Conservation (phyloP, 2,329 filamentous ascomycete genomes). For the Penicillium griseofulvum region DNA sequence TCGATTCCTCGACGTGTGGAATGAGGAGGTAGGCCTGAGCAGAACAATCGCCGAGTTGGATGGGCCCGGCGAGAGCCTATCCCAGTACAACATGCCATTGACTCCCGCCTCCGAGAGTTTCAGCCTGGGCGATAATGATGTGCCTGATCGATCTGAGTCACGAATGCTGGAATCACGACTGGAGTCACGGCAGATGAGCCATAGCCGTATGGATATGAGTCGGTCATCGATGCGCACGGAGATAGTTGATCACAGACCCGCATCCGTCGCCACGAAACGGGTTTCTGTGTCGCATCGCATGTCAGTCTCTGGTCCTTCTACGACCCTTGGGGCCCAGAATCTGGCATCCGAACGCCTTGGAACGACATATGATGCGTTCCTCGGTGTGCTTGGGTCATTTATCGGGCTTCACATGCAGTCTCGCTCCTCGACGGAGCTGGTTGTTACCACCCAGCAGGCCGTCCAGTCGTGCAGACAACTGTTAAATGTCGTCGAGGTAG, state of each 20-base stretch:
- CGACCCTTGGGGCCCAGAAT: conserved; percentile 62
- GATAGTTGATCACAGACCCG: conserved; percentile 29
- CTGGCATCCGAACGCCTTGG: conserved; percentile 81
- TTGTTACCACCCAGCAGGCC: conserved; percentile 77
- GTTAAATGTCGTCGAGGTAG: conserved; percentile 74
- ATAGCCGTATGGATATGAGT: conserved; percentile 28
- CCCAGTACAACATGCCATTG: conserved; percentile 32
- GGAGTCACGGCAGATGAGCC: conserved; percentile 24
- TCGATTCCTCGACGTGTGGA: conserved; percentile 81
- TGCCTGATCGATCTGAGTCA: conserved; percentile 33
- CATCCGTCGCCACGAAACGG: conserved; percentile 46
- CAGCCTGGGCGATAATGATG: conserved; percentile 20
- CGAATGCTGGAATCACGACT: conserved; percentile 14
- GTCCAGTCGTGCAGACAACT: conserved; percentile 77
- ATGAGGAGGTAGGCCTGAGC: conserved; percentile 53
- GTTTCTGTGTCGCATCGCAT: conserved; percentile 67
- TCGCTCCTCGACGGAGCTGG: conserved; percentile 80
- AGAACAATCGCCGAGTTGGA: conserved; percentile 42
- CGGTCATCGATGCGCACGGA: conserved; percentile 22
- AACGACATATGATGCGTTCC: conserved; percentile 77
- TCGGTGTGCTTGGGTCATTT: conserved; percentile 88
- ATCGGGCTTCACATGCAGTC: conserved; percentile 92
- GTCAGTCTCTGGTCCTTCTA: conserved; percentile 69
- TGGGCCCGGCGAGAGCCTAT: conserved; percentile 16
- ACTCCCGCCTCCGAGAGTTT: conserved; percentile 43